Base-by-base conservation (phyloP, 352 stramenopile species). In the Elongisporangium prolatum region DNA sequence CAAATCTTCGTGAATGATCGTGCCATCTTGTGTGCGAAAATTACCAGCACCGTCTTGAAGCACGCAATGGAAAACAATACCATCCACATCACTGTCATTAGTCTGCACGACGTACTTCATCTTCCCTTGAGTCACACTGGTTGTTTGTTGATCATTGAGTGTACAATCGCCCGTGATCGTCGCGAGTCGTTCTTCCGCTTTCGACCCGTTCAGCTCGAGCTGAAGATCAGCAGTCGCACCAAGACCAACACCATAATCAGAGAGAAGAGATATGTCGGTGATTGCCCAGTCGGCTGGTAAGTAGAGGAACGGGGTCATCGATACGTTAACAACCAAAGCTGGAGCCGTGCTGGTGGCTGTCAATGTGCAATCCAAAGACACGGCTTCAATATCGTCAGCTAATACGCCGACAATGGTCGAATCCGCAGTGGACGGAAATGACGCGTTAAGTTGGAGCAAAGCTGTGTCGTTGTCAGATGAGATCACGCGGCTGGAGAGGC, bases 71-170 rank as follows among this genome's bases (percentile, higher is more conserved):
- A 75, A 84, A 17, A 54, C 40, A 40, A 84, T 54, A 0, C 74
- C 74, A 4, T 54, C 51, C 34, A 77, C 16, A 50, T 84, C 71
- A 57, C 71, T 81, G 56, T 84, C 74, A 52, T 69, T 69, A n/a
- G 51, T 37, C 60, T 80, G 69, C 21, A 84, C 74, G 9, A 64
- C 61, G 52, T 84, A 84, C 48, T 69, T 59, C 34, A 81, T 63
- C 11, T 57, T 38, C 4, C 74, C 69, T 1, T n/a, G 52, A 10
- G 21, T 37, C 16, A 84, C 71, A 11, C 34, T 44, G 1, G 44
- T 58, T n/a, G 59, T 61, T 9, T 68, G 73, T 52, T 77, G 51
- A 8, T 52, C 52, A 56, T 81, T 80, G 34, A 84, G 57, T 0
- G 51, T 34, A 47, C 74, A 84, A 3, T 61, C 52, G 0, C 74